Percentiles rank a stretch among this genome's conserved stretches.
These are phyloP conservation scores for Alternaria gaisen DNA, from an alignment of 2,329 filamentous ascomycete genomes.

Conservation along the genomic window DNA sequence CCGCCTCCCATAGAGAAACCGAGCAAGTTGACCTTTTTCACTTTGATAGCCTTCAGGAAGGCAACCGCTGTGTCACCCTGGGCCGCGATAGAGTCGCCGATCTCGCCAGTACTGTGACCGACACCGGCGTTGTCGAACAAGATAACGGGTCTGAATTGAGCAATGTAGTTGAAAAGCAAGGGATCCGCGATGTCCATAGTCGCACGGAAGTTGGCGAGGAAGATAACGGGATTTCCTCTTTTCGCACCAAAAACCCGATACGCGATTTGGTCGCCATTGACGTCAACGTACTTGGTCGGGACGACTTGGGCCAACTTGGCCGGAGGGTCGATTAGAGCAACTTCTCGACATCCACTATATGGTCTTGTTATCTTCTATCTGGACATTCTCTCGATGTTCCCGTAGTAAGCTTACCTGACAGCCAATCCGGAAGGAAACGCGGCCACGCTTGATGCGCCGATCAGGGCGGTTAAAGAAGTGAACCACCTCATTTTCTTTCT, in stretches of 20 bases:
- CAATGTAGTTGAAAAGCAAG: constrained; percentile 56
- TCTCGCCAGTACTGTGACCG: constrained; percentile 56
- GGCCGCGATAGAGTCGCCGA: constrained; percentile 52
- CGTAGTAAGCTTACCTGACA: too few relatives aligned
- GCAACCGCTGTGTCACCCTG: constrained; percentile 42
- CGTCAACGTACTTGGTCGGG: constrained; percentile 14
- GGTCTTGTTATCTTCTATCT: too few relatives aligned
- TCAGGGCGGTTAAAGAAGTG: too few relatives aligned
- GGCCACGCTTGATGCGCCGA: too few relatives aligned
- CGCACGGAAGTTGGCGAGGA: constrained; percentile 33
- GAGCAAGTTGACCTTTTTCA: constrained; percentile 56
- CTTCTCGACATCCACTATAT: too few relatives aligned
- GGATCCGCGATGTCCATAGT: constrained; percentile 39
- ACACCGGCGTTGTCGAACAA: constrained; percentile 61
- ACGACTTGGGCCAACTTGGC: constrained; percentile 12
- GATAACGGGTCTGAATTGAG: constrained; percentile 54
- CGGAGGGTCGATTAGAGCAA: not conserved
- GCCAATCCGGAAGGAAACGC: too few relatives aligned
- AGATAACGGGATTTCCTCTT: constrained; percentile 25
- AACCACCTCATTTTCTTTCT: too few relatives aligned
- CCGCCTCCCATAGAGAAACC: constrained; percentile 63
- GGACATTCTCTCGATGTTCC: too few relatives aligned
- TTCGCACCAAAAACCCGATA: constrained; percentile 29
- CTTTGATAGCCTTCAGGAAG: constrained; percentile 39
- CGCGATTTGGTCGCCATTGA: constrained; percentile 25